phyloP scores from a whole-genome alignment of 2,329 filamentous ascomycete genomes.

The Ceratocystis eucalypticola region DNA sequence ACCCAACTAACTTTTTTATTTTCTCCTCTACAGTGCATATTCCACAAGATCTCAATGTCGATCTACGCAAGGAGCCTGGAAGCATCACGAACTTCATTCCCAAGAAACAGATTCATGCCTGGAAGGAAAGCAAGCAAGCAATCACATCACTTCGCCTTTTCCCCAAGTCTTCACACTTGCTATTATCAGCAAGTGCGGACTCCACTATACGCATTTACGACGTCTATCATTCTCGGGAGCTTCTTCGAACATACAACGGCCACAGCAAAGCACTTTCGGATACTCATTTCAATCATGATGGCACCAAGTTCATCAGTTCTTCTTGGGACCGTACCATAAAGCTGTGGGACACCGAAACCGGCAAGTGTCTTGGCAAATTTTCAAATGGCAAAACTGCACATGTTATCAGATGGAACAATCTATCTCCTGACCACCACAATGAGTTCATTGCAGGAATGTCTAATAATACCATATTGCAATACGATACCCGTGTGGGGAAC shows the following conservation, averaged over 20 bases:
- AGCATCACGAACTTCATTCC: constrained; percentile 82
- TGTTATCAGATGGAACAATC: constrained; percentile 90
- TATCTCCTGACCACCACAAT: constrained; percentile 57
- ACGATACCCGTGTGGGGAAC: constrained; percentile 65
- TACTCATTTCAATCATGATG: constrained; percentile 69
- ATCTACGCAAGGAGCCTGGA: constrained; percentile 67
- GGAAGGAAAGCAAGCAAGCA: constrained; percentile 70
- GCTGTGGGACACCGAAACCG: constrained; percentile 95
- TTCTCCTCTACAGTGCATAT: constrained; percentile 55
- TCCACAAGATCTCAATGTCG: constrained; percentile 76
- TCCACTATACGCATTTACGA: constrained; percentile 89
- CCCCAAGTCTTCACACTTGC: constrained; percentile 70
- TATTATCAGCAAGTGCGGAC: constrained; percentile 83
- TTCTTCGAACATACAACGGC: constrained; percentile 81
- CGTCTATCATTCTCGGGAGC: constrained; percentile 75
- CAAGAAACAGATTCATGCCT: constrained; percentile 85
- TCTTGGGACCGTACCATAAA: constrained; percentile 95
- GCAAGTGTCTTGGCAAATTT: constrained; percentile 75
- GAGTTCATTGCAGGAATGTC: constrained; percentile 96
- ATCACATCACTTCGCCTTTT: constrained; percentile 87
- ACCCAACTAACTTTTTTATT: constrained; percentile 1
- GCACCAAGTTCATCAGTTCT: constrained; percentile 75
- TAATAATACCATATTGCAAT: constrained; percentile 98
- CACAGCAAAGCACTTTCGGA: constrained; percentile 86
- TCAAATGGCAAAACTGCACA: constrained; percentile 91